A percentile compares a stretch with the other conserved stretches of the same genome.
Conservation (phyloP, 176 grass and related monocot genomes). For the Zizania latifolia region DNA sequence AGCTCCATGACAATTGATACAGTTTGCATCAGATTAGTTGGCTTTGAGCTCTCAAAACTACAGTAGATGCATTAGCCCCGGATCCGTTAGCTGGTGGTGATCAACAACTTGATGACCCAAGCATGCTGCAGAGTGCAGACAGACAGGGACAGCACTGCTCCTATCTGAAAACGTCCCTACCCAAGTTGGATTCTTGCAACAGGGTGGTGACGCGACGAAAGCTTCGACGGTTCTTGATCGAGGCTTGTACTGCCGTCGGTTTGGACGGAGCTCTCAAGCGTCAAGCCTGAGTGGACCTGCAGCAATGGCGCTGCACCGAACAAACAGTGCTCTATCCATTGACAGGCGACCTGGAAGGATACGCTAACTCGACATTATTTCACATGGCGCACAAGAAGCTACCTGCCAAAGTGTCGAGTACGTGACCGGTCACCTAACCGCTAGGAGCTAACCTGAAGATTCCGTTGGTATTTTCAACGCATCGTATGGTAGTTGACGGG, state of each 20-base stretch:
- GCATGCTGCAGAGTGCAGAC: not conserved
- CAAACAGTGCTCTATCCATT: not conserved
- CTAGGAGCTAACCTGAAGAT: not conserved
- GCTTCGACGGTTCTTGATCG: not conserved
- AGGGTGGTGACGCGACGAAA: slow-evolving; percentile 5
- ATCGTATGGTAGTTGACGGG: not conserved
- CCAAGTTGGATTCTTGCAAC: not conserved
- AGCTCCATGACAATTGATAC: not conserved
- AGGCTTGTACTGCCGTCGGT: not conserved
- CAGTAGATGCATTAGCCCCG: not conserved
- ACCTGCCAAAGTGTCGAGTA: not conserved
- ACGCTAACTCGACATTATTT: not conserved
- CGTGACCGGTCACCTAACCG: slow-evolving; percentile 16
- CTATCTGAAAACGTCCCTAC: not conserved
- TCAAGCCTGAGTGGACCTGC: slow-evolving; percentile 7
- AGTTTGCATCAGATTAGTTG: not conserved
- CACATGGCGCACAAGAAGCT: slow-evolving; percentile 23
- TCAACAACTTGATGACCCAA: not conserved
- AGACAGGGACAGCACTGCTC: not conserved
- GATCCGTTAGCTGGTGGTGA: not conserved
- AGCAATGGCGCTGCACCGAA: not conserved
- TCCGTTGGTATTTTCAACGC: not conserved
- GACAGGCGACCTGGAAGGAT: not conserved
- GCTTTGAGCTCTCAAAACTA: not conserved
- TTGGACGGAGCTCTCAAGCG: not conserved